Base-by-base conservation (phyloP, 2,329 filamentous ascomycete genomes). In the Madurella mycetomatis region DNA sequence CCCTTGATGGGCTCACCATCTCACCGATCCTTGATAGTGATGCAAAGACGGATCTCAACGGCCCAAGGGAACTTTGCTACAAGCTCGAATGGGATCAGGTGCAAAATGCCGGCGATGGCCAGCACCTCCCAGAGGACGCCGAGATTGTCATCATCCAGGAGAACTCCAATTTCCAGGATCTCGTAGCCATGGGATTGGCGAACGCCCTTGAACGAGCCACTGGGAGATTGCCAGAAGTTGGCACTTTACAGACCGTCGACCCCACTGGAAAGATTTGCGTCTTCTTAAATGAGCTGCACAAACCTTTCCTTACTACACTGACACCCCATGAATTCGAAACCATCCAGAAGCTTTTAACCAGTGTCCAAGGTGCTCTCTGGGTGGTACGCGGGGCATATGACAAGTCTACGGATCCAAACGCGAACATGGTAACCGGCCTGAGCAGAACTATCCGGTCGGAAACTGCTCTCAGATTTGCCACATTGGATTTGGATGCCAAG, bases 401-500 rank as follows among this genome's bases (percentile, higher is more conserved):
- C 15, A 66, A 66, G 31, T 68, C 69, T 4, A 56, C 65, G 11
- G 69, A 66, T 55, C 74, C 69, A 2, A 67, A 73, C 44, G 62
- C 70, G 47, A 76, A 76, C 61, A 73, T 79, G 67, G 66, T 76
- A 0, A 69, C 71, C 9, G 76, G 76, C 31, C 65, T 79, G 2
- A 70, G 73, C 54, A 69, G 76, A 32, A 73, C 72, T 1, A 67
- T 78, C 18, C 74, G 76, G 1, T 77, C 76, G 1, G 76, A 79
- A 59, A 72, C 73, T 1, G 69, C 70, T 19, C 71, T 76, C 46
- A 68, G 68, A 12, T 73, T 75, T 15, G 73, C 73, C 1, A 76
- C 72, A 1, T 65, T 80, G 0, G 76, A 79, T 47, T 64, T 79
- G 1, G 73, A 78, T 34, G 70, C 70, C 4, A 43, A 53, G 11